Base-by-base conservation (phyloP, 371 early-diverging fungal species). In the Mucor racemosus region DNA sequence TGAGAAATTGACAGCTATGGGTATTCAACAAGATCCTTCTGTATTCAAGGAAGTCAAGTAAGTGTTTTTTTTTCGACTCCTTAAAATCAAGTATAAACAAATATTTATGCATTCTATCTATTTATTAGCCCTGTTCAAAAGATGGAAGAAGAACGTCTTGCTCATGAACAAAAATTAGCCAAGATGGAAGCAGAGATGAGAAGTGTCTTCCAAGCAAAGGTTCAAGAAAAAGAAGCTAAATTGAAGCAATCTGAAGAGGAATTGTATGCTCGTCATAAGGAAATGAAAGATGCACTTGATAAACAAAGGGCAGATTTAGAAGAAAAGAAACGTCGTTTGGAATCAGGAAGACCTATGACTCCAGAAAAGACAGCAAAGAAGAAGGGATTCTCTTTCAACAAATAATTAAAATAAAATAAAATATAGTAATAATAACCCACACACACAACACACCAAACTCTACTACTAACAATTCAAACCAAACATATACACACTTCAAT, bases 121-220 rank as follows among this genome's bases (percentile, higher is more conserved):
- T 7, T 68, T 26, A 26, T 26, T 26, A 89, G 87, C 77, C 96
- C 97, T 44, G 75, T 91, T n/a, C 86, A 91, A 72, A 94, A 94
- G 84, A 82, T 95, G 75, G 97, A 97, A 68, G 95, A 96, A 75
- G 96, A 96, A 81, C 86, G 92, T 35, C 73, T 86, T 15, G 86
- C 92, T 54, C 98, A 98, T 70, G 97, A 98, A 77, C 91, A 90
- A 72, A 96, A 95, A 80, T 84, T 98, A 86, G 87, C 89, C 67
- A 96, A 97, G 87, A 95, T 98, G 97, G 97, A 98, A 79, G 86
- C 91, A 36, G 98, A 98, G 77, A 97, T 98, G 98, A 92, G 94
- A 76, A 86, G 91, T n/a, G 97, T 98, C 50, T 97, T 98, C 91
- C 94, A 95, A 75, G 94, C 95, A 67, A 97, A 98, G 85, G 97